A percentile compares a stretch with the other conserved stretches of the same genome.
Conservation (phyloP, 1,284 basidiomycete species). For the Entoloma clypeatum region DNA sequence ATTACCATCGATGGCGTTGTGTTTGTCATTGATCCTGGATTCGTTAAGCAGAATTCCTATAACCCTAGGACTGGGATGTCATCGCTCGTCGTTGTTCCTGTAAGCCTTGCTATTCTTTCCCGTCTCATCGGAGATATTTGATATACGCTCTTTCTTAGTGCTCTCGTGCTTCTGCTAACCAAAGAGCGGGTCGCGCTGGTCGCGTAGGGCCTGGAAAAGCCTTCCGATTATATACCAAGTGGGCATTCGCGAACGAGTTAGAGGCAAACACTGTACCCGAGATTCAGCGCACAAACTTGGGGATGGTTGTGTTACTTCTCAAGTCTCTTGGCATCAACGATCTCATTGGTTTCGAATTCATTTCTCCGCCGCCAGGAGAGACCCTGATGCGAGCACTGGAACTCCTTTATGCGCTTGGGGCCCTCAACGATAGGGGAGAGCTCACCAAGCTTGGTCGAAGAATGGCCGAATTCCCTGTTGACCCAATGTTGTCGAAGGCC, state of each 20-base stretch:
- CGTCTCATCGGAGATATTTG: constrained; percentile 3
- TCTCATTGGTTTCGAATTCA: constrained; percentile 97
- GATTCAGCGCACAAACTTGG: constrained; percentile 96
- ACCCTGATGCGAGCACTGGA: constrained; percentile 97
- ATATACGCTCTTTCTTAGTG: constrained; percentile 48
- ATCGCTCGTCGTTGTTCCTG: constrained; percentile 89
- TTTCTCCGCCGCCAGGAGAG: constrained; percentile 98
- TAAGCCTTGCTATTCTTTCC: constrained; percentile 38
- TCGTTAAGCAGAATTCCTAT: constrained; percentile 97
- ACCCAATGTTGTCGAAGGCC: constrained; percentile 95
- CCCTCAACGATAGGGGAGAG: constrained; percentile 94
- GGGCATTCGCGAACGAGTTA: constrained; percentile 93
- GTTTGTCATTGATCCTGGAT: constrained; percentile 97
- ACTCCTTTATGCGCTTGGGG: constrained; percentile 91
- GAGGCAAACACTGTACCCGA: constrained; percentile 97
- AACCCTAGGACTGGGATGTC: constrained; percentile 98
- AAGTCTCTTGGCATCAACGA: constrained; percentile 98
- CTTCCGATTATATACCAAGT: constrained; percentile 96
- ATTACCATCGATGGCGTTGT: constrained; percentile 98
- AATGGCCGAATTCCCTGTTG: constrained; percentile 99
- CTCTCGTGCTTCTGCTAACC: constrained; percentile 95
- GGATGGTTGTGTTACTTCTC: constrained; percentile 92
- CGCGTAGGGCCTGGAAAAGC: constrained; percentile 98
- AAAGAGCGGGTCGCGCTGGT: constrained; percentile 94
- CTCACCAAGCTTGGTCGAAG: constrained; percentile 92